Evolutionary conservation across 257 asterid species (phyloP).

Genomic region (Przewalskia tangutica): DNA sequence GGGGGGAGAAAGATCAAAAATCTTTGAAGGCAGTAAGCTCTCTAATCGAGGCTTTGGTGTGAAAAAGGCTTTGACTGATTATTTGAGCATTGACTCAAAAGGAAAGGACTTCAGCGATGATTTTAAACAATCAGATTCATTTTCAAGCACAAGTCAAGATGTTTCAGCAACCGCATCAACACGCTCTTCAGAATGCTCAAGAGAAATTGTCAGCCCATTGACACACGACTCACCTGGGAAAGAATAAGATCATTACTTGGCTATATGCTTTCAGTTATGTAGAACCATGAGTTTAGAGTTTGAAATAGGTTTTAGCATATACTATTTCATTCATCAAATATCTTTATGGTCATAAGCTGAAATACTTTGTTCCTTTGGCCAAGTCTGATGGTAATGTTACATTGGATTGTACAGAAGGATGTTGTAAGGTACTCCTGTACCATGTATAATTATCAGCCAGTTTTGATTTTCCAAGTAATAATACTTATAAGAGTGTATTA

Average conservation of each 20-base stretch:
- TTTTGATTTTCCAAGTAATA: neutral
- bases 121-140: constrained; percentile 28
- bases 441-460: constrained; percentile 1
- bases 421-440: neutral
- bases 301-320: constrained; percentile 3
- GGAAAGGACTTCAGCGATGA: constrained; percentile 22
- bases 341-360: neutral
- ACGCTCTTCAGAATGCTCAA: constrained; percentile 28
- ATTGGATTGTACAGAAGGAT: neutral
- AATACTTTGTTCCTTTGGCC: neutral
- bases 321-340: neutral
- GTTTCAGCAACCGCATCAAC: constrained; percentile 30
- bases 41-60: constrained; percentile 42
- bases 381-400: neutral
- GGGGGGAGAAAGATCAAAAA: constrained; percentile 18
- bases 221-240: constrained; percentile 12
- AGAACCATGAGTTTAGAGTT: neutral
- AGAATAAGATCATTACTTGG: constrained; percentile 11
- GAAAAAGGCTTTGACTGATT: constrained; percentile 64
- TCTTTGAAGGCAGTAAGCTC: constrained; percentile 18
- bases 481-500: too few species aligned
- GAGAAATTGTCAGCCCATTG: constrained; percentile 21
- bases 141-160: constrained; percentile 30
- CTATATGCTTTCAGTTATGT: neutral
- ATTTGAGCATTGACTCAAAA: constrained; percentile 44